Base-by-base conservation (phyloP, 306 rosid genomes). In the Quercus glauca region DNA sequence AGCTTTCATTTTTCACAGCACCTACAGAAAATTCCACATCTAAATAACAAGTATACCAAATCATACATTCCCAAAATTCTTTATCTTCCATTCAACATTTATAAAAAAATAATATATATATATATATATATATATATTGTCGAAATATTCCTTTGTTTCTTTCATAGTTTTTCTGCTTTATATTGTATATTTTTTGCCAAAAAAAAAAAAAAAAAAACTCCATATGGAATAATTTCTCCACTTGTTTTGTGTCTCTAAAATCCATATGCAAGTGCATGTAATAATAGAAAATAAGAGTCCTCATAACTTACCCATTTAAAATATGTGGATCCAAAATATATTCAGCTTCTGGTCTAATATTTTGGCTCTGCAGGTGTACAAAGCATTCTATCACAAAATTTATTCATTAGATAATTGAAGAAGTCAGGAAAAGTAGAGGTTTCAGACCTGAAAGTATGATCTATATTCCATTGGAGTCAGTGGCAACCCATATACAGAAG, bases 401-500 rank as follows among this genome's bases (percentile, higher is more conserved):
- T 28, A 25, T 37, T 57, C 61, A 20, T 58, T 18, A 58, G 56
- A 33, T 31, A 20, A 29, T 81, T 2, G 56, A 64, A 71, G 13
- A 31, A 74, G 68, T 33, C 9, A 51, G 14, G 73, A 60, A 55
- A 83, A 67, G 60, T 43, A 52, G 74, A 55, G 7, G 72, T 20
- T 76, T 73, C 83, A 73, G 72, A 94, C 99, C 99, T 87, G 95
- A 67, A 92, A 94, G 81, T 83, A 92, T 65, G 80, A 84, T 61
- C 82, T 86, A 78, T 94, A 94, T 81, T 94, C 98, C 82, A 83
- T 86, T 80, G 95, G 88, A 75, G 84, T 85, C 60, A 94, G 97
- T 11, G 98, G 98, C 15, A 87, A 86, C 59, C 97, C 97, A 75
- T 88, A 87, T 41, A 88, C 83, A 57, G 85, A 75, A 85, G 89